phyloP scores from a whole-genome alignment of 805 yeast genomes.

The Grigorovia yakushimaensis region DNA sequence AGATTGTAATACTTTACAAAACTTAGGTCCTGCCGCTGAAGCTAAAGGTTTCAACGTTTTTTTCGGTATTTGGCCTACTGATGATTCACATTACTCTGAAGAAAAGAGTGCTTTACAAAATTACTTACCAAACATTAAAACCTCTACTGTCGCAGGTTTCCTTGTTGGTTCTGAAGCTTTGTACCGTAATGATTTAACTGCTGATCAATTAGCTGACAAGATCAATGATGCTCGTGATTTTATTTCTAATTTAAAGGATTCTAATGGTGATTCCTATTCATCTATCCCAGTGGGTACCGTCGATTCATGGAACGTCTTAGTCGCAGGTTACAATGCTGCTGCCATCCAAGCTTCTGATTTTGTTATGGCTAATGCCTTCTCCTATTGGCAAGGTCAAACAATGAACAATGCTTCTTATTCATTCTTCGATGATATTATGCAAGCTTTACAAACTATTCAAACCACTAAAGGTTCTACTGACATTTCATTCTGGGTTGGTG shows the following conservation, averaged over 20 bases:
- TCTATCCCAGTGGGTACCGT: conserved; percentile 80
- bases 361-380: conserved; percentile 89
- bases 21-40: conserved; percentile 80
- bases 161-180: conserved; percentile 94
- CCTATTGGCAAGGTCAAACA: conserved; percentile 98
- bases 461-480: conserved; percentile 78
- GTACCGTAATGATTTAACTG: conserved; percentile 81
- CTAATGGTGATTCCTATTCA: conserved; percentile 68
- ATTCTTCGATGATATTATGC: conserved; percentile 95
- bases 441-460: conserved; percentile 85
- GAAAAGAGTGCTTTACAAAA: conserved; percentile 64
- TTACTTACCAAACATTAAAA: conserved; percentile 66
- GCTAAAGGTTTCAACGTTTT: conserved; percentile 64
- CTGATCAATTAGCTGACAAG: conserved; percentile 57
- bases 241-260: conserved; percentile 56
- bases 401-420: conserved; percentile 76
- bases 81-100: conserved; percentile 60
- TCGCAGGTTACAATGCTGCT: conserved; percentile 61
- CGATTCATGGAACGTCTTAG: conserved; percentile 90
- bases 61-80: conserved; percentile 92
- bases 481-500: conserved; percentile 90
- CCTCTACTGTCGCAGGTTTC: conserved; percentile 60
- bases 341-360: conserved; percentile 78
- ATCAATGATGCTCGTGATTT: conserved; percentile 55
- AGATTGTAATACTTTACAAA: conserved; percentile 84